Evolutionary conservation across 2,329 filamentous ascomycete species (phyloP).

Genomic region (Alternaria rosae): DNA sequence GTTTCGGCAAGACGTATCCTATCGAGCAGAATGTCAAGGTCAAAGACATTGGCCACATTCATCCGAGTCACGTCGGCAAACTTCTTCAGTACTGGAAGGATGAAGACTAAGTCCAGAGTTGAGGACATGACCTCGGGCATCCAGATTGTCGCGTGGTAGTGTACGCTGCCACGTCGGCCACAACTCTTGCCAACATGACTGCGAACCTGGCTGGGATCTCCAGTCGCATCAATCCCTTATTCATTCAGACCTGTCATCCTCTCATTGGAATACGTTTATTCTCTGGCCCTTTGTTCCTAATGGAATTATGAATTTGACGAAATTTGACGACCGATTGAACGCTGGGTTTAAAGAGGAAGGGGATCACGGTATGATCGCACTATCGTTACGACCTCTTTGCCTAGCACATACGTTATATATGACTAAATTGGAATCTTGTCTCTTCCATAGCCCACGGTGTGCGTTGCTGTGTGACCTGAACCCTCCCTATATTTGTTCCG

Average conservation of each 20-base stretch:
- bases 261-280: background rate
- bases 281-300: background rate
- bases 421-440: background rate
- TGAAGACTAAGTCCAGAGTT: no score
- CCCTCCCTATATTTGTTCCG: background rate
- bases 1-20: slow-evolving; percentile 51
- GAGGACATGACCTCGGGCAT: background rate
- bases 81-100: slow-evolving; percentile 19
- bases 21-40: slow-evolving; percentile 57
- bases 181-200: background rate
- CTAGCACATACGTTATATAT: background rate
- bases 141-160: background rate
- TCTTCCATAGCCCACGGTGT: background rate
- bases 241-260: background rate
- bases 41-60: slow-evolving; percentile 50
- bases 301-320: background rate
- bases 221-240: background rate
- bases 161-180: background rate
- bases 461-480: background rate
- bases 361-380: background rate
- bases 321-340: background rate
- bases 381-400: background rate
- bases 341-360: background rate
- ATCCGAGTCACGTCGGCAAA: slow-evolving; percentile 29
- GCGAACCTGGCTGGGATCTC: background rate